A percentile compares a stretch with the other conserved stretches of the same genome.
These are phyloP conservation scores for Penicillium sp. DNA, from an alignment of 2,329 filamentous ascomycete genomes.

Conservation along the genomic window DNA sequence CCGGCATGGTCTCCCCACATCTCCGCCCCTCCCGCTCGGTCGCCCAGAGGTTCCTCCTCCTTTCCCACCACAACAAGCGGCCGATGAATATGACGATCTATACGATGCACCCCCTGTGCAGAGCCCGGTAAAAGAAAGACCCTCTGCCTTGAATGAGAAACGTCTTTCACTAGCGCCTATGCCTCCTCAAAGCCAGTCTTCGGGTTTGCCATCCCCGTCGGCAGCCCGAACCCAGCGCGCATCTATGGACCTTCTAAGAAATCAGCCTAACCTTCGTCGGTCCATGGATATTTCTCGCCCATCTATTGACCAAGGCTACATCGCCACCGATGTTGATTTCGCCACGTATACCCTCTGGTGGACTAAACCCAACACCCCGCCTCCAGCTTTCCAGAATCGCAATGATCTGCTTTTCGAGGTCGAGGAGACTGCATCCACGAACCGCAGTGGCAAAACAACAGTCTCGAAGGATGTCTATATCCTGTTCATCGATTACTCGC, in stretches of 20 bases:
- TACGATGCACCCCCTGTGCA: constrained; percentile 46
- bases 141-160: constrained; percentile 40
- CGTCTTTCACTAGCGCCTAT: constrained; percentile 50
- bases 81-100: constrained; percentile 47
- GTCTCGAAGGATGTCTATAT: constrained; percentile 80
- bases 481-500: constrained; percentile 95
- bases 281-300: constrained; percentile 77
- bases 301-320: constrained; percentile 75
- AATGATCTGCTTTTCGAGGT: constrained; percentile 80
- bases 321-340: constrained; percentile 84
- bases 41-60: constrained; percentile 30
- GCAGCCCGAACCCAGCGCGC: constrained; percentile 51
- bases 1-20: constrained; percentile 32
- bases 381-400: constrained; percentile 77
- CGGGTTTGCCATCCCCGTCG: constrained; percentile 47
- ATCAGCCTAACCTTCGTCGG: constrained; percentile 50
- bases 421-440: constrained; percentile 71
- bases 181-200: constrained; percentile 38
- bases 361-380: constrained; percentile 74
- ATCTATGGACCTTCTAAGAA: constrained; percentile 65
- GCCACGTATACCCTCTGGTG: constrained; percentile 78
- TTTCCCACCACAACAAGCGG: constrained; percentile 29
- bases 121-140: constrained; percentile 34
- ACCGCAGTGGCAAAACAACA: constrained; percentile 67
- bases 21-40: constrained; percentile 18